These are phyloP conservation scores for Saururus chinensis DNA, from an alignment of 164 flowering plant genomes.

Conservation along the genomic window DNA sequence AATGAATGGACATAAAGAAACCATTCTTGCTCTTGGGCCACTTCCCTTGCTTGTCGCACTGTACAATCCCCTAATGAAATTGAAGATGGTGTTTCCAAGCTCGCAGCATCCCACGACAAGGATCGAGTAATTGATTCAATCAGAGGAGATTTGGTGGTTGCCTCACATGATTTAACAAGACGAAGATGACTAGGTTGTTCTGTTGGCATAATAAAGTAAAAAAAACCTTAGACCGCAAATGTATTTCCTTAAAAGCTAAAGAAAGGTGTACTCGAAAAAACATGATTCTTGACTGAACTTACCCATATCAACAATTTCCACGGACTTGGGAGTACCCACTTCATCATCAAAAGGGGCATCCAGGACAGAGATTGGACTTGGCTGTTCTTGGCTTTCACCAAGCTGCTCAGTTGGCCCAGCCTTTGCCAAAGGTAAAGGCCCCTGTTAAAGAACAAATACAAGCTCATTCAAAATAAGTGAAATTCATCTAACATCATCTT, in stretches of 20 bases:
- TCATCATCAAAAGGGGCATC: slow-evolving; percentile 51
- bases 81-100: slow-evolving; percentile 23
- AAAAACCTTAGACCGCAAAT: background rate
- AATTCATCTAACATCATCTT: background rate
- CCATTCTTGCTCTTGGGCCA: slow-evolving; percentile 43
- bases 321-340: slow-evolving; percentile 12
- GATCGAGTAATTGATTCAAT: slow-evolving; percentile 72
- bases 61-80: slow-evolving; percentile 20
- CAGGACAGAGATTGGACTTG: slow-evolving; percentile 39
- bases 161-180: slow-evolving; percentile 26
- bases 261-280: background rate
- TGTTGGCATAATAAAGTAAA: slow-evolving; percentile 9
- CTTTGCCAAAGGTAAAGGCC: slow-evolving; percentile 6
- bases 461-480: background rate
- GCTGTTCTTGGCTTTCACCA: slow-evolving; percentile 36
- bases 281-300: background rate
- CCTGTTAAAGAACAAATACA: slow-evolving; percentile 6
- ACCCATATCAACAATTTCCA: background rate
- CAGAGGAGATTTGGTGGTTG: slow-evolving; percentile 73
- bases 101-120: slow-evolving; percentile 59
- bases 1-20: slow-evolving; percentile 37
- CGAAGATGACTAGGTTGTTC: slow-evolving; percentile 20
- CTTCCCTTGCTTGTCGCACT: slow-evolving; percentile 12
- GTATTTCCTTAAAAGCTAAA: background rate
- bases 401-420: slow-evolving; percentile 8